Percentiles rank a stretch among this genome's conserved stretches.
phyloP scores from a whole-genome alignment of 331 rosid species.

The Erythrophleum ivorense region DNA sequence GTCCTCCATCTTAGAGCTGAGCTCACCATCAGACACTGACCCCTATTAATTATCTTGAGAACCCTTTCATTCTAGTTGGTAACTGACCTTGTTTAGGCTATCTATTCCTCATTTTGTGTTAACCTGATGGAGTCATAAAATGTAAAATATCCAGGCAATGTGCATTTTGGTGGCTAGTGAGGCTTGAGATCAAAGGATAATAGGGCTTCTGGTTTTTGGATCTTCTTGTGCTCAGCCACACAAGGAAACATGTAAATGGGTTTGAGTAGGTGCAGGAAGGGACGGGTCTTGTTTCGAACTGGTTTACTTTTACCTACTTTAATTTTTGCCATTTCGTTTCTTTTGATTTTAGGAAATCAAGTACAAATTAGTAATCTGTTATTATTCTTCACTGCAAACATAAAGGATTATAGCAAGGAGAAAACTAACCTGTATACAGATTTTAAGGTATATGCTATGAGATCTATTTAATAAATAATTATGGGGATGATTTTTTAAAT shows the following conservation, averaged over 20 bases:
- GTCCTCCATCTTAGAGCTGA: constrained; percentile 96
- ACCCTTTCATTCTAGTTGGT: constrained; percentile 36
- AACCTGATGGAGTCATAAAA: constrained; percentile 16
- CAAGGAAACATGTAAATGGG: constrained; percentile 39
- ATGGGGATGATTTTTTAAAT: background rate
- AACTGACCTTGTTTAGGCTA: constrained; percentile 39
- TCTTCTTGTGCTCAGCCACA: background rate
- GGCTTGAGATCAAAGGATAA: constrained; percentile 26
- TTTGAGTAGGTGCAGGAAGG: constrained; percentile 13
- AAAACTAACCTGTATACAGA: background rate
- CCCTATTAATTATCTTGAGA: constrained; percentile 10
- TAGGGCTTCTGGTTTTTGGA: background rate
- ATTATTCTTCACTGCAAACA: background rate
- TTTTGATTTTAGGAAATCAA: background rate
- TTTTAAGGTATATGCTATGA: background rate
- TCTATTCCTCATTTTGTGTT: constrained; percentile 16
- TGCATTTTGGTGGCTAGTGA: constrained; percentile 29
- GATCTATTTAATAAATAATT: background rate
- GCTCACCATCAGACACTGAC: constrained; percentile 79
- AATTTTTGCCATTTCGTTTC: background rate
- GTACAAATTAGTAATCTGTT: background rate
- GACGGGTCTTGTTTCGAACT: background rate
- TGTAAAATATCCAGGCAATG: constrained; percentile 31
- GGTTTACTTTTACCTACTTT: background rate
- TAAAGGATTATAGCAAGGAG: background rate